Conservation (phyloP, 805 yeast genomes). For the Lipomyces kockii region DNA sequence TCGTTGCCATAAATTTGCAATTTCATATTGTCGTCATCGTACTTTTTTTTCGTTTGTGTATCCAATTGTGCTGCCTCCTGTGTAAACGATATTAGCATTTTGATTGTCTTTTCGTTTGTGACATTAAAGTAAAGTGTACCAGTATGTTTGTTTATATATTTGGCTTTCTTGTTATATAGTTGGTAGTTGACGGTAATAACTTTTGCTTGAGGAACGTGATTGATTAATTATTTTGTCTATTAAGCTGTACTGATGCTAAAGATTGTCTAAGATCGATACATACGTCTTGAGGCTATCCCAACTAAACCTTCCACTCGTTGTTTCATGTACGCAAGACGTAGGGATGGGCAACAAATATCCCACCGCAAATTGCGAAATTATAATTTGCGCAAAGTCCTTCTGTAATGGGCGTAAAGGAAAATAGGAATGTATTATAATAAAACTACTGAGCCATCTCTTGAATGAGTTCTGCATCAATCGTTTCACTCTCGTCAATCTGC, state of each 20-base stretch:
- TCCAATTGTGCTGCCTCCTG: neutral
- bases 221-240: neutral
- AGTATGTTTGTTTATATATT: neutral
- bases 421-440: too few relatives aligned
- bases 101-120: neutral
- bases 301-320: neutral
- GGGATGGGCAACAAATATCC: too few relatives aligned
- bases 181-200: neutral
- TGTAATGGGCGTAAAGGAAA: too few relatives aligned
- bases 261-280: neutral
- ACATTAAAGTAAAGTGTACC: neutral
- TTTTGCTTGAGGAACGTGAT: neutral
- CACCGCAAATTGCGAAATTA: too few relatives aligned
- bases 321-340: neutral
- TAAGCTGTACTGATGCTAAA: too few relatives aligned
- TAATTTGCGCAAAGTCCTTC: too few relatives aligned
- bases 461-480: too few relatives aligned
- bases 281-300: neutral
- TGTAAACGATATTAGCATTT: neutral
- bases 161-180: neutral
- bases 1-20: neutral
- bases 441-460: too few relatives aligned
- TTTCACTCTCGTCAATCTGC: too few relatives aligned
- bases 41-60: neutral
- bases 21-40: neutral